These are phyloP conservation scores for Camptophora hylomeconis DNA, from an alignment of 2,329 filamentous ascomycete species.

Conservation along the genomic window DNA sequence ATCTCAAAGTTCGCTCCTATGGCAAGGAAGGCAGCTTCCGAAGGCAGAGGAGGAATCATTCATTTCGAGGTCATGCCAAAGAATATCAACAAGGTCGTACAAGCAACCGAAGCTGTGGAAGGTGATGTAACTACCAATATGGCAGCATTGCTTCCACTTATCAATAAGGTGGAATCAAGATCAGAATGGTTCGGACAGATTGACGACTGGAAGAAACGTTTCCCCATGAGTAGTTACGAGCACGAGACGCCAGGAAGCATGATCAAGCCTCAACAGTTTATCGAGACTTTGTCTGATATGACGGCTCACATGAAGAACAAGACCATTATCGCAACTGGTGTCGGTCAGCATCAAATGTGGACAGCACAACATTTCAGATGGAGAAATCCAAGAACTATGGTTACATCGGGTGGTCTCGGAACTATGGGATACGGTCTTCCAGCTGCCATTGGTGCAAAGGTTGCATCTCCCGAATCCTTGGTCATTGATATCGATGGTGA, in stretches of 20 bases:
- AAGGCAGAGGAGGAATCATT: conserved; percentile 83
- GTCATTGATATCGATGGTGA: conserved; percentile 96
- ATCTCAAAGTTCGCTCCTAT: conserved; percentile 78
- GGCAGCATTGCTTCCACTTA: conserved; percentile 56
- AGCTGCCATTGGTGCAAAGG: conserved; percentile 89
- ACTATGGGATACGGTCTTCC: conserved; percentile 95
- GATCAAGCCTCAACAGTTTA: conserved; percentile 90
- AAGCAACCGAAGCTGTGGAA: conserved; percentile 89
- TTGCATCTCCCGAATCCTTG: conserved; percentile 64
- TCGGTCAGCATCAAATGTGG: conserved; percentile 99
- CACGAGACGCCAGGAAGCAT: conserved; percentile 59
- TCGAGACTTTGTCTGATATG: conserved; percentile 77
- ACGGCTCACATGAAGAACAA: conserved; percentile 67
- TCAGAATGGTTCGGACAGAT: conserved; percentile 86
- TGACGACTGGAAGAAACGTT: conserved; percentile 77
- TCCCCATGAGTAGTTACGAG: conserved; percentile 74
- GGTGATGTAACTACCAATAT: conserved; percentile 81
- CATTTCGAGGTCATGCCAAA: conserved; percentile 99
- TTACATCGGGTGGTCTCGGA: conserved; percentile 89
- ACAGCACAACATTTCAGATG: conserved; percentile 92
- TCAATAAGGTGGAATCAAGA: conserved; percentile 53
- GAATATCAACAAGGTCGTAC: conserved; percentile 99
- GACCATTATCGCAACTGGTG: conserved; percentile 83
- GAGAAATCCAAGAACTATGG: conserved; percentile 82
- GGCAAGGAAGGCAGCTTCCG: conserved; percentile 70